Percentiles rank a stretch among this genome's conserved stretches.
These are phyloP conservation scores for Solanum hybrid DNA, from an alignment of 305 asterid species.

Conservation along the genomic window DNA sequence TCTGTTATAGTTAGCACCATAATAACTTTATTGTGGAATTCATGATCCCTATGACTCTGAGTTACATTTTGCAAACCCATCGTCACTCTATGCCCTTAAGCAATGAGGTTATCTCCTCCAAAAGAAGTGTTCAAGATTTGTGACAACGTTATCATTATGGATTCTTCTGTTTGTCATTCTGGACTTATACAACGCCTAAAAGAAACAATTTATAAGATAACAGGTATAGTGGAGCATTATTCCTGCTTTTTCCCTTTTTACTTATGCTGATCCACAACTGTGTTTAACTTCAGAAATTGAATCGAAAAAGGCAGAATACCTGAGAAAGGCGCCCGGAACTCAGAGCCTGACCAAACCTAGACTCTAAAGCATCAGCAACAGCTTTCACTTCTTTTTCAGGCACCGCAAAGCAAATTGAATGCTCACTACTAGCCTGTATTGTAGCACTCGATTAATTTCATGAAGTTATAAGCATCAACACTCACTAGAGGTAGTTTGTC, in stretches of 20 bases:
- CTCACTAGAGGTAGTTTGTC: background rate
- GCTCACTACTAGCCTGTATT: conserved; percentile 95
- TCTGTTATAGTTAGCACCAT: background rate
- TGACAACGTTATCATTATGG: background rate
- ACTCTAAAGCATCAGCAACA: conserved; percentile 77
- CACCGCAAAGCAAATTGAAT: conserved; percentile 97
- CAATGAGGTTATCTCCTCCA: background rate
- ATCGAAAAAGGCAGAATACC: conserved; percentile 26
- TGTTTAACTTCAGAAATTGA: background rate
- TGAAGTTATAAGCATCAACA: background rate
- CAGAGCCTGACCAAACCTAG: conserved; percentile 83
- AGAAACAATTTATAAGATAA: background rate
- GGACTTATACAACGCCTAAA: background rate
- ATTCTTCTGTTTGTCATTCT: background rate
- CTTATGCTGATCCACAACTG: background rate
- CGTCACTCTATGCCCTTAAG: background rate
- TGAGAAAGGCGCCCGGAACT: conserved; percentile 97
- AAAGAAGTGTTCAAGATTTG: background rate
- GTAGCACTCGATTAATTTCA: background rate
- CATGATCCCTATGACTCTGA: background rate
- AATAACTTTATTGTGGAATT: background rate
- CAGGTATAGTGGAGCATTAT: background rate
- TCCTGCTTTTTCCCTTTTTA: background rate
- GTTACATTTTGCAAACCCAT: background rate
- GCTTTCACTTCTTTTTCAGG: conserved; percentile 92